Percentiles rank a stretch among this genome's conserved stretches.
Evolutionary conservation across 1,284 basidiomycete genomes (phyloP).

Genomic region (Retiboletus flavoniger): DNA sequence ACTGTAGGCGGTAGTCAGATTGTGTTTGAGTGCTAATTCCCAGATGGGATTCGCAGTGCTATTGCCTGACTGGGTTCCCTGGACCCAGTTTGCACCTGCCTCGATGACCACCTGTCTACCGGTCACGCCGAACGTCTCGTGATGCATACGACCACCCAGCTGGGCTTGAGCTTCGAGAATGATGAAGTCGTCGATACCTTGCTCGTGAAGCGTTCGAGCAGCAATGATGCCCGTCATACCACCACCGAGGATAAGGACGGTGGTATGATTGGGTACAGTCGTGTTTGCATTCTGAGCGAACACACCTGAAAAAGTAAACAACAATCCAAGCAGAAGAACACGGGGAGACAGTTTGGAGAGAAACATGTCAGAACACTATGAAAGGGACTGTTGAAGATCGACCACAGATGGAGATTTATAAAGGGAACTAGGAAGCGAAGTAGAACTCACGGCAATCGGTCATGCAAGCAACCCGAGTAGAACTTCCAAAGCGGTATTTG

Average conservation of each 20-base stretch:
- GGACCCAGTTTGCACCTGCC: constrained; percentile 61
- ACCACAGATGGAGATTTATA: neutral
- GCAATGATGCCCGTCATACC: constrained; percentile 66
- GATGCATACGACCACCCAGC: constrained; percentile 61
- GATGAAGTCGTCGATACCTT: constrained; percentile 33
- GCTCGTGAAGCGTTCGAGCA: constrained; percentile 55
- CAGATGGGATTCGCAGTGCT: constrained; percentile 62
- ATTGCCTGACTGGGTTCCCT: constrained; percentile 55
- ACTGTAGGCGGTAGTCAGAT: constrained; percentile 47
- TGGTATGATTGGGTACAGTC: constrained; percentile 21
- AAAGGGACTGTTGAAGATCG: neutral
- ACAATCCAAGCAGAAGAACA: constrained; percentile 3
- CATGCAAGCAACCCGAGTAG: neutral
- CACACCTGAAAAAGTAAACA: neutral
- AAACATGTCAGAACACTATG: too few relatives aligned
- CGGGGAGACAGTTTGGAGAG: neutral
- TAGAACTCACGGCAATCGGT: neutral
- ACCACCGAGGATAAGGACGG: constrained; percentile 29
- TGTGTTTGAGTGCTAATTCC: constrained; percentile 57
- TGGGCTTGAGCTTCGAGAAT: constrained; percentile 58
- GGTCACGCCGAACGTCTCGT: constrained; percentile 42
- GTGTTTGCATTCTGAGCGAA: neutral
- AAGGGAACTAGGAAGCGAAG: neutral
- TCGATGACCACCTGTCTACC: constrained; percentile 48
- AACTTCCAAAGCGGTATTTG: neutral